Base-by-base conservation (phyloP, 1,284 basidiomycete genomes). In the Microbotryum violaceum region DNA sequence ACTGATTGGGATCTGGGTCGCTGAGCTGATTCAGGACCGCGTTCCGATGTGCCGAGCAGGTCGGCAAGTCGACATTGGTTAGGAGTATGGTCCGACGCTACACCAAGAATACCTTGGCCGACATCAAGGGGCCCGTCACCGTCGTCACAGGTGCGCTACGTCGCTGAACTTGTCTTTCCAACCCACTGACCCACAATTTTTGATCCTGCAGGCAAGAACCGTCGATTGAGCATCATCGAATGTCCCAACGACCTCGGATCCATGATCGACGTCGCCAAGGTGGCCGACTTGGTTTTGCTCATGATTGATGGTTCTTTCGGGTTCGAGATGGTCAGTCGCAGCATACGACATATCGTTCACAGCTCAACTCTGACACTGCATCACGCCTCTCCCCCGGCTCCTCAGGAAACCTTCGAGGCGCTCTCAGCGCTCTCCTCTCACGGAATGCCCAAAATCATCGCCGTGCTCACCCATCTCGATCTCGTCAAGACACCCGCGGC, bases 281-380 rank as follows among this genome's bases (percentile, higher is more conserved):
- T 98, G 63, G 94, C 91, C 6, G 96, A 98, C 77, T 80, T 98
- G 53, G 89, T 98, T 3, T 79, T 99, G 50, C 84, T 98, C 67
- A 93, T 97, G 91, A 89, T 98, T 70, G 96, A 99, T 73, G 94
- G 90, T 4, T 92, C 89, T 48, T 97, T 94, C 75, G 94, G 94
- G 1, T 96, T 98, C 71, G 94, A 99, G 78, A 98, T 98, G 96
- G 91, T 90, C 67, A 66, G 83, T 70, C 7, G 31, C 8, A 10
- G 31, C 6, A 10, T 10, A 31, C 9, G 31, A 7, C 31, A 10
- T 31, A 10, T 21, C 14, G 4, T 12, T 4, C 10, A 25, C 6
- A 4, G 8, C n/a, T 20, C 27, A 18, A 31, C 14, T 46, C 16
- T 2, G 8, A 42, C 9, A 4, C 6, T n/a, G n/a, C 37, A 29